These are phyloP conservation scores for Saturnispora sanitii DNA, from an alignment of 805 yeast species.

Conservation along the genomic window DNA sequence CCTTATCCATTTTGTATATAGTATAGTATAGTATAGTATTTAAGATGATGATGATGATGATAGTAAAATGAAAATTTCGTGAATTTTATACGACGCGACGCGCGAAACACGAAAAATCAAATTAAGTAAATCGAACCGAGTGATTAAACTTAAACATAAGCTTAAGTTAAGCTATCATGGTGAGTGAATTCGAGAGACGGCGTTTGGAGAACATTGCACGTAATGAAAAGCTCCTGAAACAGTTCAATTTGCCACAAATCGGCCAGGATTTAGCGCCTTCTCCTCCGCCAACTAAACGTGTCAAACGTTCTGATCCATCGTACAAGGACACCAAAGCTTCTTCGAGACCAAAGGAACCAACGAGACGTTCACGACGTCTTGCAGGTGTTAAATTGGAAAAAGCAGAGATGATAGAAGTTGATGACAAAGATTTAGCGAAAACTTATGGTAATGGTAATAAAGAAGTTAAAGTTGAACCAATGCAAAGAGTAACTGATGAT, in stretches of 20 bases:
- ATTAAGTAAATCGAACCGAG: no score
- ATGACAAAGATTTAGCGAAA: conserved; percentile 32
- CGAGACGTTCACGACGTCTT: conserved; percentile 68
- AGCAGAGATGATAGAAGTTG: conserved; percentile 31
- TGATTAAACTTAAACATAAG: no score
- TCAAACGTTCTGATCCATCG: conserved; percentile 9
- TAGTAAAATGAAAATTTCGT: neutral
- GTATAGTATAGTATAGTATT: neutral
- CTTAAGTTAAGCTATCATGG: neutral
- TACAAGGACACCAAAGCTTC: conserved; percentile 20
- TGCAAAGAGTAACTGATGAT: conserved; percentile 57
- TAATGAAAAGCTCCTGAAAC: conserved; percentile 63
- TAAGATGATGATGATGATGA: neutral
- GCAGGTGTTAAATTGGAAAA: conserved; percentile 48
- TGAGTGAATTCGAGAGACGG: conserved; percentile 62
- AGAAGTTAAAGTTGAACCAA: conserved; percentile 38
- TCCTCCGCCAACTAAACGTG: neutral
- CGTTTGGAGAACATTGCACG: conserved; percentile 74
- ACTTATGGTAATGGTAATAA: conserved; percentile 27
- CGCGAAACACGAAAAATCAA: no score
- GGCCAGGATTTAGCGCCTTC: conserved; percentile 27
- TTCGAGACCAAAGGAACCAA: conserved; percentile 35
- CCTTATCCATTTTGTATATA: conserved; percentile 29
- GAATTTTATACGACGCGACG: neutral
- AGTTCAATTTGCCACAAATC: conserved; percentile 56